Conservation (phyloP, 2,329 filamentous ascomycete genomes). For the Rhynchosporium agropyri region DNA sequence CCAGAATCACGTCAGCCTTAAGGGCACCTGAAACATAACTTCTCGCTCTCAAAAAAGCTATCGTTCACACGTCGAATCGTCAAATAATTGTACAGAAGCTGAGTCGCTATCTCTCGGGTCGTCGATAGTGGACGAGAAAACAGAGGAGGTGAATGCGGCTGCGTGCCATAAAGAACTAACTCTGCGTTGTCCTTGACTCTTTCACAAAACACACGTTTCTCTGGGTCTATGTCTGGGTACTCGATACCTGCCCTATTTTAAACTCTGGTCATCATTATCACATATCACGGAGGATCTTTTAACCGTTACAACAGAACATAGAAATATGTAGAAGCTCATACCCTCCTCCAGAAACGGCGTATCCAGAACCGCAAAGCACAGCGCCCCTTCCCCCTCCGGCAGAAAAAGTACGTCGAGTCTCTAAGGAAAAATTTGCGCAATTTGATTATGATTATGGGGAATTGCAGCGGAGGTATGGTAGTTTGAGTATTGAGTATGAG, state of each 20-base stretch:
- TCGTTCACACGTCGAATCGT: too few species aligned
- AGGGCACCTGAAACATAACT: too few species aligned
- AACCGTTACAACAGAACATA: background rate
- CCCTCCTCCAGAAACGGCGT: conserved; percentile 12
- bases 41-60: too few species aligned
- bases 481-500: conserved; percentile 13
- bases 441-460: conserved; percentile 18
- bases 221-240: too few species aligned
- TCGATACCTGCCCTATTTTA: too few species aligned
- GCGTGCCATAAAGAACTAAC: too few species aligned
- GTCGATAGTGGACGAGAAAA: background rate
- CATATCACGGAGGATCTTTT: too few species aligned
- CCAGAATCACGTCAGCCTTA: conserved; percentile 4
- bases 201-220: too few species aligned
- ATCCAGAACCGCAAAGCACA: conserved; percentile 24
- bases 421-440: conserved; percentile 16
- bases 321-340: background rate
- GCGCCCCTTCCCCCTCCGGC: conserved; percentile 18
- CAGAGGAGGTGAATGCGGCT: background rate
- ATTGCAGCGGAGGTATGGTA: conserved; percentile 19
- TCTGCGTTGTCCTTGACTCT: too few species aligned
- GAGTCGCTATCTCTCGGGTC: background rate
- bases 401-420: conserved; percentile 19
- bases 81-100: background rate
- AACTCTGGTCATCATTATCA: too few species aligned